Base-by-base conservation (phyloP, 345 rosid species). In the Murraya koenigii region DNA sequence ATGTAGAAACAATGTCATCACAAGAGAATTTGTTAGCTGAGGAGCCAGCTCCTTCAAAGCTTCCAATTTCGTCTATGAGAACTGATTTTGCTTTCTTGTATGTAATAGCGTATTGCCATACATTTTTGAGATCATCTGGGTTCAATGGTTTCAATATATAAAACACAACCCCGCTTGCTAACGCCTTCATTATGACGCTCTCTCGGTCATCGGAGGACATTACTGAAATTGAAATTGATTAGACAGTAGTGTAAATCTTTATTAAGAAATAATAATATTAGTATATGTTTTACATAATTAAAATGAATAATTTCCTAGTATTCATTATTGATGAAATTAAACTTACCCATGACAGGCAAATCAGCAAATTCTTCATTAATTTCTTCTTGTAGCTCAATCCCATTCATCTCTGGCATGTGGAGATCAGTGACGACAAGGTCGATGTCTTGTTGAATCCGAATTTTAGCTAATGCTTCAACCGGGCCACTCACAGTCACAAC, bases 361-460 rank as follows among this genome's bases (percentile, higher is more conserved):
- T 44, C 7, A 17, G 20, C 8, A 66, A 85, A 88, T 77, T 93
- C 88, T 63, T 36, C 80, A 23, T 76, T 74, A 25, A 93, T 87
- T 66, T 75, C 80, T 26, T 38, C 60, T 39, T 86, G 89, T 41
- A 93, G 88, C 67, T 89, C 81, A 47, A 84, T 23, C 7, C 98
- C 98, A 26, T 84, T 83, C 90, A 94, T 91, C 30, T 32, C 78
- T 20, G 96, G 94, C 92, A 91, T 89, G 75, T 92, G 86, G 49
- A 91, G 89, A 64, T 91, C 94, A 2, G 93, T 85, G 71, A 94
- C 54, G 3, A 94, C 90, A 5, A 94, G 86, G 80, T 92, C 92
- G 22, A 89, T 38, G 2, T 52, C 62, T 38, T 80, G 66, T 19
- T 77, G 78, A 35, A 33, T 3, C 41, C 86, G 84, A 3, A 94